Evolutionary conservation across 139 green algal genomes (phyloP), one percentile per base, ranked within the genome.

Genomic region (Pleodorina starrii): DNA sequence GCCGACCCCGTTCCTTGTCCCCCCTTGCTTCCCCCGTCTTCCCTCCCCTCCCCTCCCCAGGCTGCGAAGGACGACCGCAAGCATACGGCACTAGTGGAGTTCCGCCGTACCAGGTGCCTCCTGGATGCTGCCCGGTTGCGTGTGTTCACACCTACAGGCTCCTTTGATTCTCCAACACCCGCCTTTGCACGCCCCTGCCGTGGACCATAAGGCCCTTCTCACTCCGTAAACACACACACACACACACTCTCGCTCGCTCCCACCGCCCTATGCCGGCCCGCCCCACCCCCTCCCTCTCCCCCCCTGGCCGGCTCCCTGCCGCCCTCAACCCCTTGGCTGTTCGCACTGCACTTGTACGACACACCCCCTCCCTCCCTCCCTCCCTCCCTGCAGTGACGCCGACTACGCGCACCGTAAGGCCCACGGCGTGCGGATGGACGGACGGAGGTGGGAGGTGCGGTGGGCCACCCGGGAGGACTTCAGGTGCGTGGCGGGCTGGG

Each of bases 361-460:
- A 12, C 54, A 7, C 5, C 54, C 9, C 25, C 7, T 25, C 9
- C 25, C 54, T 25, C 5, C 25, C 54, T 12, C 54, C 3, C 7
- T 2, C 54, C 29, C 7, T 21, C 2, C 5, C 54, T 25, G 16
- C 35, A 85, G 78, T 27, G 78, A 85, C 38, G 78, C 78, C 57
- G 78, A 85, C 21, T 85, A 85, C 50, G 78, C 78, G 3, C 73
- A 85, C 50, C 78, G 78, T 42, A 85, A 85, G 78, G 78, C 78
- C 43, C 78, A 85, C 54, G 78, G 78, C 23, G 36, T 85, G 29
- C 51, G 54, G 21, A 74, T 85, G 51, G 78, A 85, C 54, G 78
- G 78, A 2, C 78, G 78, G 25, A 17, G 23, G 36, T 85, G 78
- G 78, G 54, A 85, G 50, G 78, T 85, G 17, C 35, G 54, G 2